Evolutionary conservation across 129 eudicot species (phyloP), one percentile per base, ranked within the genome.

Genomic region (Tanacetum coccineum): DNA sequence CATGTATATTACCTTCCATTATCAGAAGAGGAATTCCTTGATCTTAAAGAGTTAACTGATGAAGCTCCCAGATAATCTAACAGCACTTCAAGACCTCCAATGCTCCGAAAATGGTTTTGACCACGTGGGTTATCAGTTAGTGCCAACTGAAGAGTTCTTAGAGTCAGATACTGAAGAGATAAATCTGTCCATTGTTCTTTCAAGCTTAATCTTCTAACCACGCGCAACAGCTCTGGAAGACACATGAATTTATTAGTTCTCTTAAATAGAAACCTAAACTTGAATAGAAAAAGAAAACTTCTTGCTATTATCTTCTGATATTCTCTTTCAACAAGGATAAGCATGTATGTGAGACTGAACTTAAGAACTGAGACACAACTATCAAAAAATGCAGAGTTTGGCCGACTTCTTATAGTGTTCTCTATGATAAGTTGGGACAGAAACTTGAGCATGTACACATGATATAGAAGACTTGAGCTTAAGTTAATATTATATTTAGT

Each of bases 21-120:
- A 59, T 63, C 72, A 28, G 70, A 70, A 62, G 74, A 51, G 48
- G 71, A 62, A 60, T 70, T 80, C 71, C 76, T 83, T 30, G 83
- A 48, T 48, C 64, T 77, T 75, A 82, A 77, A 48, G 74, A 81
- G 73, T 70, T 86, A 57, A 52, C 62, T 21, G 97, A 89, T 62
- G 90, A 84, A 82, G 85, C 76, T 73, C 90, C 99, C 25, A 94
- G 76, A 59, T 84, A 96, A 82, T 89, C 99, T 87, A 94, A 75
- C 80, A 94, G 70, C 78, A 94, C 95, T 75, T 94, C 99, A 85
- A 94, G 88, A 25, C 99, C 99, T 10, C 97, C 99, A 76, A 94
- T 89, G 73, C 99, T 94, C 76, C 99, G 83, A 70, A 94, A 94
- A 87, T 89, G 99, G 82, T 94, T 94, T 74, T 94, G 99, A 74